These are phyloP conservation scores for Skeletonema grethae DNA, from an alignment of 108 stramenopile species.

Conservation along the genomic window DNA sequence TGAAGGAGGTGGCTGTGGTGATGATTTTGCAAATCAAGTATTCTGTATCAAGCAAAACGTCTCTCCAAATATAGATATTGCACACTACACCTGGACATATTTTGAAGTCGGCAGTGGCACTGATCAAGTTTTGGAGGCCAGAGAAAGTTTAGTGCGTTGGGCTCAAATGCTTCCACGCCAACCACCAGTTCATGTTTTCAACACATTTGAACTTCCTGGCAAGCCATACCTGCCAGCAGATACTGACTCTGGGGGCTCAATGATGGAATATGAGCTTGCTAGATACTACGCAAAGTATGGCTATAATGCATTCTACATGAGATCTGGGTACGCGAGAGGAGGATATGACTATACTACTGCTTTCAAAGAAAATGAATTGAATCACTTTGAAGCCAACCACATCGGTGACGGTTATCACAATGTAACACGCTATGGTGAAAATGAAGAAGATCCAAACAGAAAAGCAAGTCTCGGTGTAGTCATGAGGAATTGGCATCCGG, in stretches of 20 bases:
- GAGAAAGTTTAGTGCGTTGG: conserved; percentile 48
- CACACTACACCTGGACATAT: conserved; percentile 52
- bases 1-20: conserved; percentile 43
- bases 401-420: conserved; percentile 59
- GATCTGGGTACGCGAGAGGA: conserved; percentile 33
- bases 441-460: conserved; percentile 38
- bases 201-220: conserved; percentile 23
- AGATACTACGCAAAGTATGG: conserved; percentile 51
- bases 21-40: conserved; percentile 34
- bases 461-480: conserved; percentile 52
- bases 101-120: conserved; percentile 33
- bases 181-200: conserved; percentile 43
- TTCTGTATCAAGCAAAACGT: conserved; percentile 43
- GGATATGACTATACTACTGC: conserved; percentile 50
- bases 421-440: conserved; percentile 51
- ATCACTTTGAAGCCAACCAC: conserved; percentile 33
- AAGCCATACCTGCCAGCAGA: background rate
- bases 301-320: conserved; percentile 51
- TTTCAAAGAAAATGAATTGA: conserved; percentile 21
- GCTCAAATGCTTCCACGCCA: conserved; percentile 50
- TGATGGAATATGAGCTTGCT: conserved; percentile 27
- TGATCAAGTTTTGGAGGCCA: background rate
- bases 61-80: conserved; percentile 24
- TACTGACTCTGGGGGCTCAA: background rate
- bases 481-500: conserved; percentile 53